These are phyloP conservation scores for Pleurotus citrinopileatus DNA, from an alignment of 768 basidiomycete genomes.

Conservation along the genomic window DNA sequence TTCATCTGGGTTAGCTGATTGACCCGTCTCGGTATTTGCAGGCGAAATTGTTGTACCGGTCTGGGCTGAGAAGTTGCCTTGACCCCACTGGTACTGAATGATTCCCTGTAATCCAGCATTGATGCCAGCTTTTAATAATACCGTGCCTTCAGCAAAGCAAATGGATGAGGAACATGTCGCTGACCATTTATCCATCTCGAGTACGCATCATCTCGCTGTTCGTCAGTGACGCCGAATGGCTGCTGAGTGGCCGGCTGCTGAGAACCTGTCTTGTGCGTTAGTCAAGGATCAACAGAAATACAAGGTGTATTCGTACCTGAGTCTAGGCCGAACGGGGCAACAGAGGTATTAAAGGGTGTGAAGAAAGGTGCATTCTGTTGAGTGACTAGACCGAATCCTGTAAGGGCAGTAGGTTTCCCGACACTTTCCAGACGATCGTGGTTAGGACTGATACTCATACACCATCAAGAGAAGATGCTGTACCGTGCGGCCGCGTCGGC, in stretches of 20 bases:
- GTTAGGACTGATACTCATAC: slow-evolving; percentile 1
- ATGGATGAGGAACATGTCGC: slow-evolving; percentile 11
- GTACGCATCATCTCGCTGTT: slow-evolving; percentile 53
- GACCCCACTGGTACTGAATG: slow-evolving; percentile 60
- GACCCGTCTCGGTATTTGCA: slow-evolving; percentile 26
- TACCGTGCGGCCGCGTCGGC: slow-evolving; percentile 27
- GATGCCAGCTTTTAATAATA: slow-evolving; percentile 34
- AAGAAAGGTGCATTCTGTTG: slow-evolving; percentile 48
- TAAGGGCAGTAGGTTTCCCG: slow-evolving; percentile 36
- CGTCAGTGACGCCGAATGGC: slow-evolving; percentile 49
- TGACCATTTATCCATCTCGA: slow-evolving; percentile 49
- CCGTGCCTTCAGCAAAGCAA: not conserved
- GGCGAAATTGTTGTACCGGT: slow-evolving; percentile 45
- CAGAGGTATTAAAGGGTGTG: slow-evolving; percentile 56
- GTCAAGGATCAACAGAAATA: slow-evolving; percentile 15
- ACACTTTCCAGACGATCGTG: not conserved
- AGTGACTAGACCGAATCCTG: slow-evolving; percentile 63
- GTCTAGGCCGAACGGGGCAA: slow-evolving; percentile 19
- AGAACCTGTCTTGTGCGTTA: no score
- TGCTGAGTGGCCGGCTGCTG: slow-evolving; percentile 16
- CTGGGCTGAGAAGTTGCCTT: slow-evolving; percentile 43
- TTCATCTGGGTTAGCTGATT: slow-evolving; percentile 25
- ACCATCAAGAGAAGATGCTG: slow-evolving; percentile 25
- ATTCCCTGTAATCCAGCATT: slow-evolving; percentile 37
- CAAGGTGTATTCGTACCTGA: slow-evolving; percentile 11